Evolutionary conservation across 2,329 filamentous ascomycete species (phyloP).

Genomic region (Aureobasidium melanogenum): DNA sequence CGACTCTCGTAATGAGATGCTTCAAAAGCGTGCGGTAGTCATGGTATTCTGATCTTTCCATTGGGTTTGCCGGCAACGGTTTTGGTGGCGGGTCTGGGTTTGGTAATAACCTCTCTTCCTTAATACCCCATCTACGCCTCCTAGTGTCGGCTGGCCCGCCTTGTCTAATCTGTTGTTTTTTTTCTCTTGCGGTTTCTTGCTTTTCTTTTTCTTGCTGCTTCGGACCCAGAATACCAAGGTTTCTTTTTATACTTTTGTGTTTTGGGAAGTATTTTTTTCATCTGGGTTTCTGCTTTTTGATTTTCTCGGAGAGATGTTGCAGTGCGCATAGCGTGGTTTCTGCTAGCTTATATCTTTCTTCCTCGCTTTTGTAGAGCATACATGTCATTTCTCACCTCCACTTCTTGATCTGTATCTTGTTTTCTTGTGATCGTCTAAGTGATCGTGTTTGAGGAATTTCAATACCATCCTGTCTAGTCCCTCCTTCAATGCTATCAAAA

Average conservation of each 20-base stretch:
- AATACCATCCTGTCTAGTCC: not conserved
- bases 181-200: slow-evolving; percentile 12
- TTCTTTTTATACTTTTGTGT: not conserved
- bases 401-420: not conserved
- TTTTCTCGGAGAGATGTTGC: slow-evolving; percentile 5
- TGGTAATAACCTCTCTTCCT: slow-evolving; percentile 12
- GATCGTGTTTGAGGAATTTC: not conserved
- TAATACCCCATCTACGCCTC: slow-evolving; percentile 10
- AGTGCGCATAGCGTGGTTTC: slow-evolving; percentile 15
- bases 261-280: not conserved
- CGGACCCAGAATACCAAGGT: slow-evolving; percentile 24
- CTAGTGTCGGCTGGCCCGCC: slow-evolving; percentile 27
- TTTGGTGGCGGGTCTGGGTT: not conserved
- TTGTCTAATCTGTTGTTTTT: slow-evolving; percentile 19
- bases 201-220: slow-evolving; percentile 21
- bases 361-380: slow-evolving; percentile 1
- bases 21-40: slow-evolving; percentile 8
- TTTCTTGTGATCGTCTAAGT: not conserved
- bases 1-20: not conserved
- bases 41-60: slow-evolving; percentile 7
- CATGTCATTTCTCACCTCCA: not conserved
- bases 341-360: not conserved
- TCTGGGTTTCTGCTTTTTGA: not conserved
- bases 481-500: not conserved
- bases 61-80: slow-evolving; percentile 11